A percentile compares a stretch with the other conserved stretches of the same genome.
phyloP scores from a whole-genome alignment of 2,329 filamentous ascomycete species.

The Byssochlamys sp. region DNA sequence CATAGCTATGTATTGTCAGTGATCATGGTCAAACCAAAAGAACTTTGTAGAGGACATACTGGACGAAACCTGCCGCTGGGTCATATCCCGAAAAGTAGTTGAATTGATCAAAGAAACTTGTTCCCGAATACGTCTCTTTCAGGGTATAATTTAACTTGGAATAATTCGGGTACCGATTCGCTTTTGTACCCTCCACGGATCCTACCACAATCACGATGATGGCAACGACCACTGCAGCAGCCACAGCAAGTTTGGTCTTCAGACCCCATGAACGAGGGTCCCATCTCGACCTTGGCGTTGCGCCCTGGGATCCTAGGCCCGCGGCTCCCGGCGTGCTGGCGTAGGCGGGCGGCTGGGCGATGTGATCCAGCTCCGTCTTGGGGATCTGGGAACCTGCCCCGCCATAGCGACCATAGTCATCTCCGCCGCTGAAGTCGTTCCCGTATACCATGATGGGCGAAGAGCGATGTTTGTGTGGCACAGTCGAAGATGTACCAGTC shows the following conservation, averaged over 20 bases:
- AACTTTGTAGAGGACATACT: slow-evolving; percentile 27
- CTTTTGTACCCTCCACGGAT: slow-evolving; percentile 25
- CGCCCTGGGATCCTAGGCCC: slow-evolving; percentile 2
- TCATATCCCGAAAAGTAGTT: slow-evolving; percentile 37
- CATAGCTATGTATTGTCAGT: slow-evolving; percentile 22
- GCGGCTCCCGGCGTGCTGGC: not conserved
- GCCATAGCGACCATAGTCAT: slow-evolving; percentile 14
- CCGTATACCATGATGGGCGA: not conserved
- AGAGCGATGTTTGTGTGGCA: not conserved
- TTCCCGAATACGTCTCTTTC: slow-evolving; percentile 33
- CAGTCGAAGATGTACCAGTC: not conserved
- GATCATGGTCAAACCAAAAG: slow-evolving; percentile 8
- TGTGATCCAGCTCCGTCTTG: slow-evolving; percentile 6
- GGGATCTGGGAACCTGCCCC: slow-evolving; percentile 12
- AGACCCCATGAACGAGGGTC: slow-evolving; percentile 47
- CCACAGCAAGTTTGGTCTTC: slow-evolving; percentile 41
- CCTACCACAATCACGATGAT: slow-evolving; percentile 44
- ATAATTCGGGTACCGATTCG: slow-evolving; percentile 38
- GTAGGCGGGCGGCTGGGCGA: slow-evolving; percentile 11
- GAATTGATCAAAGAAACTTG: slow-evolving; percentile 38
- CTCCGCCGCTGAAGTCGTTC: slow-evolving; percentile 1
- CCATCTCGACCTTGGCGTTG: slow-evolving; percentile 25
- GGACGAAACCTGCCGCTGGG: slow-evolving; percentile 37
- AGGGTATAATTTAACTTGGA: slow-evolving; percentile 30
- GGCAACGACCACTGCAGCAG: slow-evolving; percentile 27